Evolutionary conservation across 1,284 basidiomycete genomes (phyloP).

Genomic region (Ceratorhiza oryzae-sativae): DNA sequence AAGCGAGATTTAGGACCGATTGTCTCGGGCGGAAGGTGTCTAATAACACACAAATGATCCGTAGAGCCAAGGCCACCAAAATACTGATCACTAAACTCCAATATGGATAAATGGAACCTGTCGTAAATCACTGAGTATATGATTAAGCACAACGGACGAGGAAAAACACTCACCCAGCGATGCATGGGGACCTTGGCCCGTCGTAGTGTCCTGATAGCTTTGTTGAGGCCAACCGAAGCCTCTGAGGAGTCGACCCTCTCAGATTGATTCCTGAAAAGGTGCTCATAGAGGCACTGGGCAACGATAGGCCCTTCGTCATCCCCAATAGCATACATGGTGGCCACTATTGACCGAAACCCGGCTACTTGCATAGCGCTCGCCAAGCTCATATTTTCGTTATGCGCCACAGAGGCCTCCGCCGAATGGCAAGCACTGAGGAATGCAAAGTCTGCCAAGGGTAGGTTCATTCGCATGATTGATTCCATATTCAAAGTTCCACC

Average conservation of each 20-base stretch:
- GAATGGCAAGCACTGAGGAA: conserved; percentile 36
- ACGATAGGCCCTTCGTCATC: conserved; percentile 32
- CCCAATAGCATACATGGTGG: conserved; percentile 37
- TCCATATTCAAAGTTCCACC: not conserved
- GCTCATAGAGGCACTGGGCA: conserved; percentile 9
- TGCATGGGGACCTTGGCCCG: conserved; percentile 26
- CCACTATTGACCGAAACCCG: conserved; percentile 31
- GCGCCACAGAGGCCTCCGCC: conserved; percentile 8
- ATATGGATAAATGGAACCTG: conserved; percentile 26
- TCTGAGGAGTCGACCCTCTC: not conserved
- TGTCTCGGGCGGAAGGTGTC: too few species aligned
- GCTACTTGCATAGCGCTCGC: conserved; percentile 31
- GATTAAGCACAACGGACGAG: too few species aligned
- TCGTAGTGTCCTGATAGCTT: not conserved
- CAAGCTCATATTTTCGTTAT: conserved; percentile 34
- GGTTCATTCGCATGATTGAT: conserved; percentile 19
- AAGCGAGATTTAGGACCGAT: too few species aligned
- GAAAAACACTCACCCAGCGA: conserved; percentile 8
- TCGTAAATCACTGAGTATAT: too few species aligned
- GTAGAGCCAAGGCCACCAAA: too few species aligned
- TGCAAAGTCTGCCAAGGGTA: conserved; percentile 29
- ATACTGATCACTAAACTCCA: conserved; percentile 1
- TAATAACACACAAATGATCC: too few species aligned
- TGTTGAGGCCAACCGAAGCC: conserved; percentile 15
- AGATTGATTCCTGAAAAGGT: conserved; percentile 5